A percentile compares a stretch with the other conserved stretches of the same genome.
Conservation (phyloP, 257 asterid species). For the Jacaranda copaia region DNA sequence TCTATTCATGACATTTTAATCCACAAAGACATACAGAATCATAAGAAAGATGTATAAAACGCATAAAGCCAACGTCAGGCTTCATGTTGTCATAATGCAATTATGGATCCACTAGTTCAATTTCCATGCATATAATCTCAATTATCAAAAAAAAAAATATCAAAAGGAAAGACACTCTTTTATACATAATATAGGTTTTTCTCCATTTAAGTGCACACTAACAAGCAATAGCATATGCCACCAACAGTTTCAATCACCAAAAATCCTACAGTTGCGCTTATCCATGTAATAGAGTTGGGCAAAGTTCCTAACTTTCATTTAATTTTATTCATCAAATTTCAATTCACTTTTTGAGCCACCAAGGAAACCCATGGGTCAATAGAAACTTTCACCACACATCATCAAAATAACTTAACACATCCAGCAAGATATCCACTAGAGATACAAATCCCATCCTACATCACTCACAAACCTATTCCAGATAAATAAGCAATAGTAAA, state of each 20-base stretch:
- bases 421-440: neutral
- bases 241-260: neutral
- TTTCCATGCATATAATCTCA: neutral
- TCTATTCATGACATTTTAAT: neutral
- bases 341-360: neutral
- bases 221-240: neutral
- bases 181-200: neutral
- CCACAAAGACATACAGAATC: conserved; percentile 6
- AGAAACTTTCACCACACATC: neutral
- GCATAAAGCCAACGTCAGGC: neutral
- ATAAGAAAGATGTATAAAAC: neutral
- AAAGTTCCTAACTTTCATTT: neutral
- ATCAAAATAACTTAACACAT: conserved; percentile 18
- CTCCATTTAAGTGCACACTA: conserved; percentile 15
- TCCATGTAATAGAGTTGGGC: neutral
- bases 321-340: neutral
- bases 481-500: neutral
- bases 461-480: neutral
- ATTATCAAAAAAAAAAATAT: neutral
- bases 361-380: conserved; percentile 4
- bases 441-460: neutral
- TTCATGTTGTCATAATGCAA: conserved; percentile 1
- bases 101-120: conserved; percentile 8
- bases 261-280: neutral
- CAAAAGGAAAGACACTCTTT: neutral